Conservation (phyloP, 805 yeast genomes). For the Metahyphopichia silvanorum region DNA sequence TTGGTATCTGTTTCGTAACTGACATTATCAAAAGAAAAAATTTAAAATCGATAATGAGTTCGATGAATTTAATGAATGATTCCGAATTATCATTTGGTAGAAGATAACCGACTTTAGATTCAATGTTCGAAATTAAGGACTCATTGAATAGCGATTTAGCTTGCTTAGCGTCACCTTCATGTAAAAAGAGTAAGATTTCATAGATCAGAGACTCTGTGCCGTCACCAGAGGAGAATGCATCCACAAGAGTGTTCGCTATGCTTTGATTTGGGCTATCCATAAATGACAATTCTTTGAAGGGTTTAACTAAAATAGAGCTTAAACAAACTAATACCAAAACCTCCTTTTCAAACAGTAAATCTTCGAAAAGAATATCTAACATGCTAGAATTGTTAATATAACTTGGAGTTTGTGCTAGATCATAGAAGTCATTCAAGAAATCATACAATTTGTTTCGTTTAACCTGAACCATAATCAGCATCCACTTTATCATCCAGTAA, state of each 20-base stretch:
- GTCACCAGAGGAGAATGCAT: slow-evolving; percentile 13
- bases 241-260: slow-evolving; percentile 14
- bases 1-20: slow-evolving; percentile 18
- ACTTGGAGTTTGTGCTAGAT: slow-evolving; percentile 6
- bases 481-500: slow-evolving; percentile 19
- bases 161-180: slow-evolving; percentile 15
- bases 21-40: slow-evolving; percentile 26
- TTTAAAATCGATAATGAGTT: slow-evolving; percentile 28
- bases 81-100: slow-evolving; percentile 11
- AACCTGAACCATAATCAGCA: slow-evolving; percentile 19
- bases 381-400: slow-evolving; percentile 1
- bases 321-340: slow-evolving; percentile 21
- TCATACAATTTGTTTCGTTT: slow-evolving; percentile 22
- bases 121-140: slow-evolving; percentile 6
- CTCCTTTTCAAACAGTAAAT: slow-evolving; percentile 12
- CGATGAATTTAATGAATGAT: slow-evolving; percentile 19
- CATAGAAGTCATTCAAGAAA: slow-evolving; percentile 20
- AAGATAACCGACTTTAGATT: slow-evolving; percentile 12
- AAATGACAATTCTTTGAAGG: slow-evolving; percentile 25
- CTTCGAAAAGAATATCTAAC: slow-evolving; percentile 3
- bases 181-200: slow-evolving; percentile 16
- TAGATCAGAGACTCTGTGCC: slow-evolving; percentile 14
- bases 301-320: slow-evolving; percentile 22
- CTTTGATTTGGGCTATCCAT: slow-evolving; percentile 16
- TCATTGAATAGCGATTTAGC: slow-evolving; percentile 10